Evolutionary conservation across 352 stramenopile species (phyloP).

Genomic region (Globisporangium parvum): DNA sequence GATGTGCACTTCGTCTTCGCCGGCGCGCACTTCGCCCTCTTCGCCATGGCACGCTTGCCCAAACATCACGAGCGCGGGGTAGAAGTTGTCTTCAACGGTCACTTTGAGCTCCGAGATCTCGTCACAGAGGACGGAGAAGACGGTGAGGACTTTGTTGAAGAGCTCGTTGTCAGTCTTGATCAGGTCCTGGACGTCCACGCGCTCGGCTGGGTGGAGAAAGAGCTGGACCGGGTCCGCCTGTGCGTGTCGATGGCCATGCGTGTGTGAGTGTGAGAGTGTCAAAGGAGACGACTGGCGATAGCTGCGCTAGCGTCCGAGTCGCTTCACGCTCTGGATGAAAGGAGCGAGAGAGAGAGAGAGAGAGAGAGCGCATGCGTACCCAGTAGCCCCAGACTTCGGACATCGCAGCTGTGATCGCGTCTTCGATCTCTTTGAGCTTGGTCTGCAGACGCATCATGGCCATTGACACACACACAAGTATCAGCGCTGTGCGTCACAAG

Average conservation of each 20-base stretch:
- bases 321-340: too few relatives aligned
- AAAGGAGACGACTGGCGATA: too few relatives aligned
- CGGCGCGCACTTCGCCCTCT: constrained; percentile 59
- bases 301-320: too few relatives aligned
- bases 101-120: constrained; percentile 89
- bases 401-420: constrained; percentile 81
- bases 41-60: constrained; percentile 68
- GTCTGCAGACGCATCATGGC: constrained; percentile 24
- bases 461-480: not conserved
- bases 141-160: constrained; percentile 87
- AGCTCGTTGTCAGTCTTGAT: constrained; percentile 88
- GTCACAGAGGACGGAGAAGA: constrained; percentile 87
- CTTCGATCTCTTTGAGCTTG: constrained; percentile 85
- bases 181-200: constrained; percentile 83
- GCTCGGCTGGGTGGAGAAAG: constrained; percentile 76
- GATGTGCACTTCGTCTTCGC: constrained; percentile 80
- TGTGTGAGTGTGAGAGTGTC: not conserved
- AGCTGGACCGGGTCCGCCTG: constrained; percentile 81
- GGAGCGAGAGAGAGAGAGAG: too few relatives aligned
- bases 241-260: not conserved
- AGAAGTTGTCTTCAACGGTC: constrained; percentile 88
- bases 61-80: constrained; percentile 87
- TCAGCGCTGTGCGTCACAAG: not conserved
- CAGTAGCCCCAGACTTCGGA: constrained; percentile 89
- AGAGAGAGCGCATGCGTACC: constrained; percentile 25